Evolutionary conservation across 352 stramenopile species (phyloP), one percentile per base, ranked within the genome.

Genomic region (Pythium apleroticum): DNA sequence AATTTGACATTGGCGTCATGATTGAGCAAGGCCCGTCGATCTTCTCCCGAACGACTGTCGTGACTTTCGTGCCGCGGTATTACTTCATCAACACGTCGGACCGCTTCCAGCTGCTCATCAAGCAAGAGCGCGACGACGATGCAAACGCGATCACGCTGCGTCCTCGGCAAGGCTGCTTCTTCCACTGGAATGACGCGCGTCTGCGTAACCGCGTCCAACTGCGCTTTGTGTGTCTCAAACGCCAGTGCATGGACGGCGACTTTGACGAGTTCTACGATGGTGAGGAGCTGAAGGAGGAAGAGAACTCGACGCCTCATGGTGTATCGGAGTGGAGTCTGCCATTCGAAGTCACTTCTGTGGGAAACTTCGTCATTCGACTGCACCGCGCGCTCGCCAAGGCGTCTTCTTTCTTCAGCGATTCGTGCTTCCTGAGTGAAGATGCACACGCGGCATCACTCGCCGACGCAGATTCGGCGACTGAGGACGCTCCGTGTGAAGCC

Each of bases 1-100:
- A 93, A 69, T 92, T 83, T 56, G 86, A 93, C 39, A 87, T 95
- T 52, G 86, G 86, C n/a, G 81, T 95, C 11, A 90, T 90, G 74
- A 89, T 95, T 22, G 86, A 95, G 52, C 84, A 93, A 74, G 86
- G 82, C 0, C 86, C 86, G 1, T 77, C 78, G 17, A 85, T 85
- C 28, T 95, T 95, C 58, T 89, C 81, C 1, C 72, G 84, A 24
- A 91, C 86, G 0, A 89, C 81, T 19, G 78, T 95, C 8, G 81
- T 95, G 20, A 92, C 86, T 0, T 81, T 95, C 14, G 84, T 91
- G 30, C 81, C 82, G 7, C 78, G 86, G n/a, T 93, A 89, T 53
- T 90, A 91, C 63, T 79, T 95, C 28, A 80, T 92, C 39, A 95
- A 95, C 63, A 79, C 72, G 17, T 93, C 84, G 5, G 78, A 74